phyloP scores from a whole-genome alignment of 495 filamentous ascomycete genomes.

The Trypethelium eluteriae region DNA sequence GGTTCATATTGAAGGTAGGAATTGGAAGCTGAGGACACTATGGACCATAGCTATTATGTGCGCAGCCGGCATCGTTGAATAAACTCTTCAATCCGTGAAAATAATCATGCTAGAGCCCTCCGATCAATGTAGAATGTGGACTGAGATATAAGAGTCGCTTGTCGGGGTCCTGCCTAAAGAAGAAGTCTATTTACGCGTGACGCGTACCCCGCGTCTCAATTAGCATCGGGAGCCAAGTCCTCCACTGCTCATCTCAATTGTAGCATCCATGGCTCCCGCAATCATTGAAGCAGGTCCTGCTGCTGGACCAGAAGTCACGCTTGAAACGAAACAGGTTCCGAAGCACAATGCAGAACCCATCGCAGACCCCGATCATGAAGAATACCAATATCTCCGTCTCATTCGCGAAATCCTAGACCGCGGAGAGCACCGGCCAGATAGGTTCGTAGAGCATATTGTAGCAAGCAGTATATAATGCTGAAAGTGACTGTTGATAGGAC shows the following conservation, averaged over 20 bases:
- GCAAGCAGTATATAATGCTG: background rate
- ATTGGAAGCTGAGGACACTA: too few relatives aligned
- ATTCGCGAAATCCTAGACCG: constrained; percentile 64
- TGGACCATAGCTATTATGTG: too few relatives aligned
- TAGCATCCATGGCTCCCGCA: constrained; percentile 20
- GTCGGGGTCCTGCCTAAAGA: background rate
- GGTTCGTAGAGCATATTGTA: constrained; percentile 37
- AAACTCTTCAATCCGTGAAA: too few relatives aligned
- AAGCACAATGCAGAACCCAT: background rate
- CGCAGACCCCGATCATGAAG: constrained; percentile 28
- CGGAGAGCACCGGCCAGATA: constrained; percentile 75
- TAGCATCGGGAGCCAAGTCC: background rate
- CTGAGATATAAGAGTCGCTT: background rate
- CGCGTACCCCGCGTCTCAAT: background rate
- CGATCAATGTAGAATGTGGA: background rate
- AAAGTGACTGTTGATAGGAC: constrained; percentile 47
- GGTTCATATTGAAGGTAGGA: too few relatives aligned
- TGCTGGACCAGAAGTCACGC: constrained; percentile 17
- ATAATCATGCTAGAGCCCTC: too few relatives aligned
- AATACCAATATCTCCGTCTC: constrained; percentile 38
- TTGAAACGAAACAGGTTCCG: background rate
- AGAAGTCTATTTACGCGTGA: constrained; percentile 10
- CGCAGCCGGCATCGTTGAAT: too few relatives aligned
- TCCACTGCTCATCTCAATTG: background rate
- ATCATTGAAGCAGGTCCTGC: constrained; percentile 22